Evolutionary conservation across 106 monocot species (phyloP).

Genomic region (Dendrobium officinale): DNA sequence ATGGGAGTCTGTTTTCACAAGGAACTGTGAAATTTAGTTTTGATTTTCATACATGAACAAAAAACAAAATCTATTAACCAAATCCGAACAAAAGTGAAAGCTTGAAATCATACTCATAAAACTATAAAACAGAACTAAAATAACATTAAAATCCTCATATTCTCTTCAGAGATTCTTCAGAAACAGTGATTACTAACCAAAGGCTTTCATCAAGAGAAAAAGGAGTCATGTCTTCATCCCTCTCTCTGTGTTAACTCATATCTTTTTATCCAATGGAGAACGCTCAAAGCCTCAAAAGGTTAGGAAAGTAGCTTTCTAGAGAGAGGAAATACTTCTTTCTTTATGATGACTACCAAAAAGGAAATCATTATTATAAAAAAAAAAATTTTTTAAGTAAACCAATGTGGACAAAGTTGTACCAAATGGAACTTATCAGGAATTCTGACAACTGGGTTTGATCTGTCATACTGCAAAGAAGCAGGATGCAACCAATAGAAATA

Average conservation of each 20-base stretch:
- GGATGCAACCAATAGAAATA: not conserved
- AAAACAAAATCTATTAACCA: not conserved
- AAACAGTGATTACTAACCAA: not conserved
- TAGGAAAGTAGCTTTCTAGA: too few species aligned
- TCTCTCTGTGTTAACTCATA: not conserved
- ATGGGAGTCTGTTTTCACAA: constrained; percentile 25
- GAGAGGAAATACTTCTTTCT: too few species aligned
- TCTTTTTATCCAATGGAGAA: not conserved
- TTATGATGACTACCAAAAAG: too few species aligned
- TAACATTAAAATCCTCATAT: not conserved
- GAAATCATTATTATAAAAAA: too few species aligned
- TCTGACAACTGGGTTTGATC: not conserved
- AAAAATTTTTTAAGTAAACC: not conserved
- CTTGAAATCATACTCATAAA: not conserved
- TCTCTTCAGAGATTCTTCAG: not conserved
- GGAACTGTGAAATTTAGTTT: not conserved
- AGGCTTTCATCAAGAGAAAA: not conserved
- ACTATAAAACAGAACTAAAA: not conserved
- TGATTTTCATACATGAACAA: not conserved
- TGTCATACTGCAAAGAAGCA: not conserved
- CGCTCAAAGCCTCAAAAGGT: too few species aligned
- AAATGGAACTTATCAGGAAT: not conserved
- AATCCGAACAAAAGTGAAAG: not conserved
- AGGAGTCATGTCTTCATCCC: not conserved
- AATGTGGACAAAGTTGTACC: constrained; percentile 3